Percentiles rank a stretch among this genome's conserved stretches.
These are phyloP conservation scores for Trypanosoma congolense DNA, from an alignment of 208 protist genomes.

Conservation along the genomic window DNA sequence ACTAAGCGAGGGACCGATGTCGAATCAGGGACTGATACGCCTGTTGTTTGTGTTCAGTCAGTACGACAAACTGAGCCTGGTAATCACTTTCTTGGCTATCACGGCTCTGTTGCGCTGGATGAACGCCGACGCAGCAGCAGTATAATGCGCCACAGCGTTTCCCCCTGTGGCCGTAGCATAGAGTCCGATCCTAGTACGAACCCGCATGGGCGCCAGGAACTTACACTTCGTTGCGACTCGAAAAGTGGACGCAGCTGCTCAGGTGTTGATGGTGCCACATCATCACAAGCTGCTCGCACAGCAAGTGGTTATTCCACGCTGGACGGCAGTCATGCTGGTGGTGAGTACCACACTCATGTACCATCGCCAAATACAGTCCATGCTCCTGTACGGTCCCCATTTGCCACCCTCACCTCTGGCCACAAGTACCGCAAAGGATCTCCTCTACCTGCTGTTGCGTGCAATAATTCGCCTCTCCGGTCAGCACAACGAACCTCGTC, in stretches of 20 bases:
- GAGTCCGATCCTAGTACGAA: slow-evolving; percentile 60
- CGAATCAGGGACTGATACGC: slow-evolving; percentile 32
- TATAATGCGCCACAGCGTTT: slow-evolving; percentile 71
- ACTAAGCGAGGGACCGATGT: slow-evolving; percentile 62
- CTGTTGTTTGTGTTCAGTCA: slow-evolving; percentile 37
- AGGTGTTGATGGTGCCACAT: slow-evolving; percentile 20
- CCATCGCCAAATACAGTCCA: slow-evolving; percentile 19
- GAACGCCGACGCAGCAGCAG: slow-evolving; percentile 38
- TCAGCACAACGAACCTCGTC: slow-evolving; percentile 1
- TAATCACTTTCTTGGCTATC: slow-evolving; percentile 47
- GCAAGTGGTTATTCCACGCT: slow-evolving; percentile 19
- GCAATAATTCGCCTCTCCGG: slow-evolving; percentile 27
- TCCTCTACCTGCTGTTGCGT: slow-evolving; percentile 53
- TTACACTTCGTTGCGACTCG: slow-evolving; percentile 23
- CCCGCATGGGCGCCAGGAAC: slow-evolving; percentile 56
- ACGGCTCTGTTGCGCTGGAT: slow-evolving; percentile 44
- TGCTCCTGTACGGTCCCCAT: slow-evolving; percentile 40
- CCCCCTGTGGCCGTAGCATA: slow-evolving; percentile 42
- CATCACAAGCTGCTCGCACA: slow-evolving; percentile 17
- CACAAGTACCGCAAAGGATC: slow-evolving; percentile 82
- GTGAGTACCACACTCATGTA: slow-evolving; percentile 16
- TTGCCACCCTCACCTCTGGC: slow-evolving; percentile 59
- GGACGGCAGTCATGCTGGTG: slow-evolving; percentile 11
- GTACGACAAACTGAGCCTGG: slow-evolving; percentile 35
- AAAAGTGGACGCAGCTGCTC: slow-evolving; percentile 18